phyloP scores from a whole-genome alignment of 1,139 yeast species.

The Hyphopichia wangnamkhiaoensis region DNA sequence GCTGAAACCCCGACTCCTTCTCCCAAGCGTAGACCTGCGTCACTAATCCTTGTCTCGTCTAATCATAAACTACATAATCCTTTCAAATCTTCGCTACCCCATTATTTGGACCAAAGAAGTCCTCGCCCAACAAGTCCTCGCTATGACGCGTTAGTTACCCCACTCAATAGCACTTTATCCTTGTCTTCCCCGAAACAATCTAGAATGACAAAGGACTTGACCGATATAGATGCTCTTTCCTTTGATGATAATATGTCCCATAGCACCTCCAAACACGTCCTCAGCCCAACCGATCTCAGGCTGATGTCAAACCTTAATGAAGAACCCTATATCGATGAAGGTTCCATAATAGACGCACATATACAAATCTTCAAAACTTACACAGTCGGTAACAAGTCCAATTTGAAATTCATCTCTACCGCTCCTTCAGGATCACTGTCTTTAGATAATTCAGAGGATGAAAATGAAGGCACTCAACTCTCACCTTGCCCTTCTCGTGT shows the following conservation, averaged over 20 bases:
- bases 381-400: constrained; percentile 8
- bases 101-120: no score
- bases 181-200: not conserved
- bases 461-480: not conserved
- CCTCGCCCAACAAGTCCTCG: no score
- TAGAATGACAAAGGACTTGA: not conserved
- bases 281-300: not conserved
- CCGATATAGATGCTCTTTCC: constrained; percentile 10
- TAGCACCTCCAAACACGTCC: constrained; percentile 19
- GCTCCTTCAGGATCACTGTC: constrained; percentile 4
- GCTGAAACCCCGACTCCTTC: no score
- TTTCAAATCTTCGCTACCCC: no score
- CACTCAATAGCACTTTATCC: not conserved
- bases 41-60: no score
- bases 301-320: constrained; percentile 5
- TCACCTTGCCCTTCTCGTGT: constrained; percentile 8
- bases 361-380: constrained; percentile 21
- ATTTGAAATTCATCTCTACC: constrained; percentile 7
- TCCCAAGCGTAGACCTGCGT: no score
- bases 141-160: no score
- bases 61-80: no score
- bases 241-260: constrained; percentile 18
- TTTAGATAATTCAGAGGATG: not conserved
- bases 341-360: constrained; percentile 22
- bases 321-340: constrained; percentile 12